Percentiles rank a stretch among this genome's conserved stretches.
Evolutionary conservation across 495 filamentous ascomycete genomes (phyloP).

Genomic region (Penicillium canescens): DNA sequence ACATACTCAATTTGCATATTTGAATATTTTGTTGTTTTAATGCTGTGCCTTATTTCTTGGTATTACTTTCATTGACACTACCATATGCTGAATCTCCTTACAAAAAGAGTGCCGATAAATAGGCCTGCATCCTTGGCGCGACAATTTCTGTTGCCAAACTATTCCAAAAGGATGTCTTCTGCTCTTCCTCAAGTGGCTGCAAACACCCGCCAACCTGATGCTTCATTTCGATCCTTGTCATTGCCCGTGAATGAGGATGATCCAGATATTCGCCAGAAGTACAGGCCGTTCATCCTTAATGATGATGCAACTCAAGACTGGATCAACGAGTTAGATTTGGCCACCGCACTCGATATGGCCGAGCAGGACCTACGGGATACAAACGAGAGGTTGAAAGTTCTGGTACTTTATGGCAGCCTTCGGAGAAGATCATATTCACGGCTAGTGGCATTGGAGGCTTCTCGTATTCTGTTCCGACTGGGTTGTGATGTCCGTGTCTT

Average conservation of each 20-base stretch:
- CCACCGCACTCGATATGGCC: constrained; percentile 54
- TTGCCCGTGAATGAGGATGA: constrained; percentile 50
- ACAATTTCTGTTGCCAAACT: background rate
- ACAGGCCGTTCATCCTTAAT: constrained; percentile 59
- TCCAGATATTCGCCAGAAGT: constrained; percentile 44
- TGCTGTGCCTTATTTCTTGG: too few relatives aligned
- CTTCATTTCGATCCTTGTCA: constrained; percentile 36
- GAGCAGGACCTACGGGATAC: constrained; percentile 41
- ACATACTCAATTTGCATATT: constrained; percentile 6
- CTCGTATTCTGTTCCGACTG: constrained; percentile 63
- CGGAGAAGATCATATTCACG: constrained; percentile 60
- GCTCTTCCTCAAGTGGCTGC: constrained; percentile 6
- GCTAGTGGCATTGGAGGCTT: constrained; percentile 61
- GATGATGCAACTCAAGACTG: constrained; percentile 47
- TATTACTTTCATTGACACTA: too few relatives aligned
- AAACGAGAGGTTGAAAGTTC: constrained; percentile 53
- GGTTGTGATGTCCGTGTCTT: constrained; percentile 70
- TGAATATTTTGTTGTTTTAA: too few relatives aligned
- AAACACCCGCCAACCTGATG: constrained; percentile 1
- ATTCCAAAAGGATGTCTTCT: constrained; percentile 8
- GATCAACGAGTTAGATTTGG: constrained; percentile 57
- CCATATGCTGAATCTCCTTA: background rate
- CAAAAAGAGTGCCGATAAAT: background rate
- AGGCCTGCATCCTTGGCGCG: background rate
- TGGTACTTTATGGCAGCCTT: constrained; percentile 66